Base-by-base conservation (phyloP, 768 basidiomycete species). In the Boletus vermiculosoides region DNA sequence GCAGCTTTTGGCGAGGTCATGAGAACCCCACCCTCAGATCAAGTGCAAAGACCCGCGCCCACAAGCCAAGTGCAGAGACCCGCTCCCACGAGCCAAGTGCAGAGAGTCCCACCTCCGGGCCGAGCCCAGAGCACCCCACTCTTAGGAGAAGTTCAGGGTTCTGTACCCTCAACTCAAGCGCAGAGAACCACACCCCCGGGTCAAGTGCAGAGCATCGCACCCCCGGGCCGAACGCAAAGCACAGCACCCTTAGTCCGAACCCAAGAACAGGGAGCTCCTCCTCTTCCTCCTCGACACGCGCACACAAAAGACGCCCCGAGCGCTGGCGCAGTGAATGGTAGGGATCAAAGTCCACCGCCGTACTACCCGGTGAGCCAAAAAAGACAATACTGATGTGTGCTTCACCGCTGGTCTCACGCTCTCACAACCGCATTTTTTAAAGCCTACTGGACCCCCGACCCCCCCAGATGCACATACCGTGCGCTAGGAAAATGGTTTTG, bases 311-410 rank as follows among this genome's bases (percentile, higher is more conserved):
- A 12, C n/a, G 11, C 45, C 11, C 50, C 30, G 18, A 18, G 46
- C 13, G 13, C 20, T 16, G 34, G 45, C 9, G 22, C 22, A 5
- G 1, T n/a, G n/a, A 50, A 48, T 11, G 48, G 20, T 18, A n/a
- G 23, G 39, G 50, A 56, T 9, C 53, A 23, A 22, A 66, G 57
- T 53, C 67, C 66, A 28, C 66, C 66, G 2, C 66, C 67, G 1
- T 68, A 68, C 42, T 64, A 51, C 6, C 49, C 71, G n/a, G 69
- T 71, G 48, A 65, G 69, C 33, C 22, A 36, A 15, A 16, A 15
- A 15, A 1, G 13, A 34, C 13, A 15, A 36, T 15, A 2, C 10
- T 50, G 30, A 41, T 28, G 22, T 20, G 20, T 23, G 12, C 6
- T n/a, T 36, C 36, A 18, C 16, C 23, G 10, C 3, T 25, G 15